Percentiles rank a stretch among this genome's conserved stretches.
phyloP scores from a whole-genome alignment of 2,329 filamentous ascomycete species.

The Diaporthe sp. region DNA sequence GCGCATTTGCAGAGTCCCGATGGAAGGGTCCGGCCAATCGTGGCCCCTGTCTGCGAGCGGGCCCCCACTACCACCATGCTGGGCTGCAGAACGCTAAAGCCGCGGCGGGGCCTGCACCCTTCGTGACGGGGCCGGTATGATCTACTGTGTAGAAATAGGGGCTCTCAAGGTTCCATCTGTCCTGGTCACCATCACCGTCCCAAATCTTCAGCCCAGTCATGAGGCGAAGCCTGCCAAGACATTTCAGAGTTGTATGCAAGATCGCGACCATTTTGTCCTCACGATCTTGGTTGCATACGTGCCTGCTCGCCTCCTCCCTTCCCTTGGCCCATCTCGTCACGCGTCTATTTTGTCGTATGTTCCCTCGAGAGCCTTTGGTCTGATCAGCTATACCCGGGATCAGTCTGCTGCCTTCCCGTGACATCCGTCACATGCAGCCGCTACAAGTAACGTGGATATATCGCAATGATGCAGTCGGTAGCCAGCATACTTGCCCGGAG shows the following conservation, averaged over 20 bases:
- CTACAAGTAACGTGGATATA: not conserved
- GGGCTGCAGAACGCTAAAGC: slow-evolving; percentile 29
- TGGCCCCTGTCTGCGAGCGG: not conserved
- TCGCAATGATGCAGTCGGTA: not conserved
- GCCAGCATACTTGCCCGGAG: not conserved
- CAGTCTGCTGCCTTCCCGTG: slow-evolving; percentile 4
- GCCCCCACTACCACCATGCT: slow-evolving; percentile 11
- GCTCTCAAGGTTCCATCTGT: not conserved
- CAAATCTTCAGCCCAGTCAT: not conserved
- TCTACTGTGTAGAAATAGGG: slow-evolving; percentile 26
- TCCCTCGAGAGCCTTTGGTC: too few relatives aligned
- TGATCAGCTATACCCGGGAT: not conserved
- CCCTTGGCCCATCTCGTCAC: not conserved
- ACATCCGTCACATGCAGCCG: slow-evolving; percentile 6
- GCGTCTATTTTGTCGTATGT: not conserved
- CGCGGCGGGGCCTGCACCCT: not conserved
- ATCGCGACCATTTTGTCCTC: not conserved
- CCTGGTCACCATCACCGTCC: slow-evolving; percentile 5
- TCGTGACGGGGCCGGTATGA: slow-evolving; percentile 21
- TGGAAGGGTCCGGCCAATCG: slow-evolving; percentile 28
- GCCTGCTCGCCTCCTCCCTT: not conserved
- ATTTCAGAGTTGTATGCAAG: not conserved
- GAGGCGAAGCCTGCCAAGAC: slow-evolving; percentile 7
- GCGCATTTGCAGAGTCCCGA: slow-evolving; percentile 33
- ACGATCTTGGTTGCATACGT: not conserved